Conservation (phyloP, 1,139 yeast genomes). For the Lipomyces yarrowii region DNA sequence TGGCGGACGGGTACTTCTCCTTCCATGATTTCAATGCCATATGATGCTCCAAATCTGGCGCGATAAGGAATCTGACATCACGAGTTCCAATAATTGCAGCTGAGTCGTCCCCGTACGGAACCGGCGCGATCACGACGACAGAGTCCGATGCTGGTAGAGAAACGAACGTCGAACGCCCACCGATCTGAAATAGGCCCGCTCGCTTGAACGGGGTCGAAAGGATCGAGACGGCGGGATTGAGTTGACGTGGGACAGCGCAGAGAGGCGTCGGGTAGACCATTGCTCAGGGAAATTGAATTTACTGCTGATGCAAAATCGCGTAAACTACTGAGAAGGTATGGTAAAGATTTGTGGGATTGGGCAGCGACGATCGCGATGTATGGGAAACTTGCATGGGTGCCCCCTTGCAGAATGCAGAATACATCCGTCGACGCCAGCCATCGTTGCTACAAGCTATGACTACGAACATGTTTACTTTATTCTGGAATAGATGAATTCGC, state of each 20-base stretch:
- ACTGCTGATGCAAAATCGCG: not conserved
- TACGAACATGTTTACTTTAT: too few relatives aligned
- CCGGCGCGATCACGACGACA: slow-evolving; percentile 58
- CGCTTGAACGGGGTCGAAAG: slow-evolving; percentile 40
- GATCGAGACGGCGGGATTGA: slow-evolving; percentile 28
- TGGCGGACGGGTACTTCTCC: slow-evolving; percentile 51
- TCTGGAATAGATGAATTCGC: too few relatives aligned
- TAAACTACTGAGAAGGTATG: not conserved
- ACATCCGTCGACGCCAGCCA: too few relatives aligned
- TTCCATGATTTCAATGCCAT: slow-evolving; percentile 51
- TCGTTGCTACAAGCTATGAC: too few relatives aligned
- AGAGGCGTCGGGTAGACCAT: slow-evolving; percentile 32
- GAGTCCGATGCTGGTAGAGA: slow-evolving; percentile 44
- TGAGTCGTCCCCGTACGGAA: slow-evolving; percentile 55
- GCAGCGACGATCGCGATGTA: not conserved
- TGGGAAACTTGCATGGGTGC: too few relatives aligned
- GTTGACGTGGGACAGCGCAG: slow-evolving; percentile 28
- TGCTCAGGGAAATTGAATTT: not conserved
- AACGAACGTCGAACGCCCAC: slow-evolving; percentile 60
- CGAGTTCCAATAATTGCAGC: slow-evolving; percentile 39
- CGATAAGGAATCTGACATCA: slow-evolving; percentile 39
- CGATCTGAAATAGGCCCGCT: slow-evolving; percentile 52
- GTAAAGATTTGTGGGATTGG: not conserved
- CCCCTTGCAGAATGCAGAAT: too few relatives aligned
- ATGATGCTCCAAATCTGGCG: slow-evolving; percentile 42